phyloP scores from a whole-genome alignment of 2,329 filamentous ascomycete species.

The Colletotrichum tropicicola region DNA sequence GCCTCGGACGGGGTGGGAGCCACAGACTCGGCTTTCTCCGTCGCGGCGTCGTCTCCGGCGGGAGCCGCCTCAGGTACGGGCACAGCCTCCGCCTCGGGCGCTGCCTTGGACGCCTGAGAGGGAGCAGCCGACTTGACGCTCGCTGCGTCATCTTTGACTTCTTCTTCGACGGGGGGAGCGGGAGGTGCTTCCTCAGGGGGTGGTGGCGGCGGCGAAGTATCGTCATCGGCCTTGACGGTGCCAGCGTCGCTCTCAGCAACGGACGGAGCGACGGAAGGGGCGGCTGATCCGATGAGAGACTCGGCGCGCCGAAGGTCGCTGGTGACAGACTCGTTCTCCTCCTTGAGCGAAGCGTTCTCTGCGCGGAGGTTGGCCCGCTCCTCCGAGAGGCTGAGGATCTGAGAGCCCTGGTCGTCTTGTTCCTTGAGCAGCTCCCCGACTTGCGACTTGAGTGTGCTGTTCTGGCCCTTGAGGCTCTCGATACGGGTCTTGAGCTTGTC shows the following conservation, averaged over 20 bases:
- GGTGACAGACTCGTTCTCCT: conserved; percentile 27
- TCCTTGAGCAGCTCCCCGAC: conserved; percentile 25
- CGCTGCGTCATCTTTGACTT: conserved; percentile 11
- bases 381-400: conserved; percentile 22
- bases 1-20: not conserved
- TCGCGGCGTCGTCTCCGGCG: not conserved
- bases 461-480: conserved; percentile 23
- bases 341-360: conserved; percentile 24
- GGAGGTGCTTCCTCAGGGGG: not conserved
- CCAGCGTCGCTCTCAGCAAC: conserved; percentile 20
- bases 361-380: conserved; percentile 24
- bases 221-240: conserved; percentile 23
- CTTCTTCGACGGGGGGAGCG: conserved; percentile 4
- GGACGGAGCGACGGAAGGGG: conserved; percentile 2
- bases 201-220: not conserved
- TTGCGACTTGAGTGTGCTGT: conserved; percentile 22
- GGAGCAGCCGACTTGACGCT: not conserved
- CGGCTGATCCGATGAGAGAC: conserved; percentile 22
- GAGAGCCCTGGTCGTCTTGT: conserved; percentile 28
- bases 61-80: not conserved
- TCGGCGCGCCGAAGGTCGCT: conserved; percentile 24
- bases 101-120: not conserved
- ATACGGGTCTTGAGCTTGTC: conserved; percentile 24
- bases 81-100: not conserved
- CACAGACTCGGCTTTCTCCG: conserved; percentile 9